phyloP scores from a whole-genome alignment of 768 basidiomycete species.

The Udeniomyces megalosporus region DNA sequence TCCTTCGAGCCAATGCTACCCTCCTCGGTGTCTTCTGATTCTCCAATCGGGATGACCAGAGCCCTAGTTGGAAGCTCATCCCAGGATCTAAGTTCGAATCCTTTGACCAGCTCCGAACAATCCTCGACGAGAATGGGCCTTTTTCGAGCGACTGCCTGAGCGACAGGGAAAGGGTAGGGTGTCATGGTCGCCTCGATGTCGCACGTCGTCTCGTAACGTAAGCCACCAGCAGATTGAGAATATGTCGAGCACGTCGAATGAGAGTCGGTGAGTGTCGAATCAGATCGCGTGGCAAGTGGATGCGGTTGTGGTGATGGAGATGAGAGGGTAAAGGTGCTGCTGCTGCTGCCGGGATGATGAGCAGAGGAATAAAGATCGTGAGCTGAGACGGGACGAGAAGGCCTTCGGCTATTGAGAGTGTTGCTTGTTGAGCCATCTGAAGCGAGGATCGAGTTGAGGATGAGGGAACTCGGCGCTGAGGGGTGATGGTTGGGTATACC shows the following conservation, averaged over 20 bases:
- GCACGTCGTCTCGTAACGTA: not conserved
- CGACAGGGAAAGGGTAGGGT: not conserved
- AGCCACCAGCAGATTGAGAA: not conserved
- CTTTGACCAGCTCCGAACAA: slow-evolving; percentile 1
- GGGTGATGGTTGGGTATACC: slow-evolving; percentile 6
- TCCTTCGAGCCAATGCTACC: too few relatives aligned
- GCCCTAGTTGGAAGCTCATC: slow-evolving; percentile 8
- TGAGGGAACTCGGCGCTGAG: not conserved
- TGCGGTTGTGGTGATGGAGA: too few relatives aligned
- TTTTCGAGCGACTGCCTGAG: not conserved
- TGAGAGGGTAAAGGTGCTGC: not conserved
- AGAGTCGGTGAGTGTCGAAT: too few relatives aligned
- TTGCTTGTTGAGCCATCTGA: too few relatives aligned
- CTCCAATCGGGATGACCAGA: slow-evolving; percentile 7
- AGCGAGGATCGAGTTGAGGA: not conserved
- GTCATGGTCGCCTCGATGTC: not conserved
- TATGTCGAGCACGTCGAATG: not conserved
- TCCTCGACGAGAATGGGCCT: slow-evolving; percentile 6
- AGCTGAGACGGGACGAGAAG: not conserved
- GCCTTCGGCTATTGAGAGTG: too few relatives aligned
- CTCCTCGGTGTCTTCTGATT: not conserved
- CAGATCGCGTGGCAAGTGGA: too few relatives aligned
- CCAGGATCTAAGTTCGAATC: slow-evolving; percentile 10
- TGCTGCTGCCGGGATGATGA: not conserved
- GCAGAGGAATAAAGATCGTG: not conserved